A percentile compares a stretch with the other conserved stretches of the same genome.
phyloP scores from a whole-genome alignment of 495 filamentous ascomycete species.

The Glonium stellatum region DNA sequence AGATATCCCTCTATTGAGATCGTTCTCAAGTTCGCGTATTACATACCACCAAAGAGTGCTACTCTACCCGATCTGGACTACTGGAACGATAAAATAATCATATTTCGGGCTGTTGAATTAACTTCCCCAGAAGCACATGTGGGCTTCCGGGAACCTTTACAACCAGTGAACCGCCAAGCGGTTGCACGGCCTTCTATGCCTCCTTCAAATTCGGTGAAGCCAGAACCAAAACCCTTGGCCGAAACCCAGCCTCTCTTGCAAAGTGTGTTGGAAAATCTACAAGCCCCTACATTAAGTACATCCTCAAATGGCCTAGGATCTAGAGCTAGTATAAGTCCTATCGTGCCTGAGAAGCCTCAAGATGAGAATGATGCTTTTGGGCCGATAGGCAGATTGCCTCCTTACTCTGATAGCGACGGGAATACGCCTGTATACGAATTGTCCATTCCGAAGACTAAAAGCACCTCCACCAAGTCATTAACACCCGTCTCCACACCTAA shows the following conservation, averaged over 20 bases:
- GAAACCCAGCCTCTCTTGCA: background rate
- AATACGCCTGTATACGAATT: too few relatives aligned
- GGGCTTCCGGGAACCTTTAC: background rate
- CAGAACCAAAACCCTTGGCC: background rate
- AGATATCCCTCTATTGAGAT: constrained; percentile 11
- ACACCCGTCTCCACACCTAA: too few relatives aligned
- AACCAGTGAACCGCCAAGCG: constrained; percentile 6
- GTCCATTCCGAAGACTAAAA: too few relatives aligned
- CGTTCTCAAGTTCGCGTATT: constrained; percentile 6
- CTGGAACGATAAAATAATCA: constrained; percentile 31
- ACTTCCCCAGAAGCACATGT: background rate
- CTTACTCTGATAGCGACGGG: too few relatives aligned
- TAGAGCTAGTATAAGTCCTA: too few relatives aligned
- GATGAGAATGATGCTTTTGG: too few relatives aligned
- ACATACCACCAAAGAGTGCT: background rate
- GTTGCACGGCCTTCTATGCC: background rate
- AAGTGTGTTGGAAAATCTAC: background rate
- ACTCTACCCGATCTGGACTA: constrained; percentile 26
- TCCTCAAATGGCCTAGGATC: too few relatives aligned
- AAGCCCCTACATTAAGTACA: too few relatives aligned
- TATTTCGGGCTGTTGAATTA: constrained; percentile 29
- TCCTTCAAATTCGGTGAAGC: background rate
- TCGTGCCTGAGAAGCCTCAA: too few relatives aligned
- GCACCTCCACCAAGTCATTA: too few relatives aligned
- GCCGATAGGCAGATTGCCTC: too few relatives aligned